Evolutionary conservation across 2,329 filamentous ascomycete species (phyloP), one percentile per base, ranked within the genome.

Genomic region (Hypoxylon sp.): DNA sequence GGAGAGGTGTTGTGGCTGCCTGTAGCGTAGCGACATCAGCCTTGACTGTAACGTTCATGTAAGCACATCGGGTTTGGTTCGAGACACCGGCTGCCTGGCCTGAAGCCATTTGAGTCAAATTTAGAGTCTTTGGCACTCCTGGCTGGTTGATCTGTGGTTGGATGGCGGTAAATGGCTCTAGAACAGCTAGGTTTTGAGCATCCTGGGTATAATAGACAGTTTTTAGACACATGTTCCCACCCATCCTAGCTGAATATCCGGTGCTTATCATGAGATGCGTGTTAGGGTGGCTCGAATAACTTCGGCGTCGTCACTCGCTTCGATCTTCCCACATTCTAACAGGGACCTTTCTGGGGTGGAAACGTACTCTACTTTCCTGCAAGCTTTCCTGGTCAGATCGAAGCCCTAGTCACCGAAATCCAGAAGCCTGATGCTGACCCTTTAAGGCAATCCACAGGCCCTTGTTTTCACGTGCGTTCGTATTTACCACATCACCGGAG

Each of bases 321-420:
- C 26, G 3, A 52, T 12, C 29, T 59, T 51, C 7, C 26, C n/a
- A n/a, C n/a, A n/a, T n/a, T n/a, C n/a, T n/a, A n/a, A n/a, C 36
- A 2, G 17, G 26, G 8, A 56, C 51, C 21, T 31, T 53, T 11
- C 47, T 35, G 3, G 29, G 29, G 7, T n/a, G 30, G 12, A 56
- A 56, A 7, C 30, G 46, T 2, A 59, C 40, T 23, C 21, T 44
- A 25, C 55, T 45, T 2, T 20, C 48, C 3, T 27, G 51, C 8
- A 53, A 27, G 6, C 37, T 30, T 1, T 37, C 55, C 31, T 59
- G 47, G 26, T 11, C 55, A 59, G 29, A 12, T 52, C 3, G 26
- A 9, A 3, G 40, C 51, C 9, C 30, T 52, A n/a, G 48, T 55
- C 15, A 32, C 31, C 19, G 50, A 48, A 35, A 19, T 9, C 38